Percentiles rank a stretch among this genome's conserved stretches.
phyloP scores from a whole-genome alignment of 805 yeast species.

The Saturnispora hagleri region DNA sequence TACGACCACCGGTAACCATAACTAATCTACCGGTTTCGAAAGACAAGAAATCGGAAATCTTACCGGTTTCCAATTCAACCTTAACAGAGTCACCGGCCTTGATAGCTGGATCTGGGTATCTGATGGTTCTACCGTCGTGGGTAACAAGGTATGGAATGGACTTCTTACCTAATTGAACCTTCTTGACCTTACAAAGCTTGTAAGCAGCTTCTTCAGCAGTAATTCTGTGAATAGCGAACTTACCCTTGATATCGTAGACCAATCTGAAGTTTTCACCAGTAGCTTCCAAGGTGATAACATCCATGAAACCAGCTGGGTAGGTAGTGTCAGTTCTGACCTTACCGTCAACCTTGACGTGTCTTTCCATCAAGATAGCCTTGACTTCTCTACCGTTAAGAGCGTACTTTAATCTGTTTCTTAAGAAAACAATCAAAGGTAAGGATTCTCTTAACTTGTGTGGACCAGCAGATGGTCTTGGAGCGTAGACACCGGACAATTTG shows the following conservation, averaged over 20 bases:
- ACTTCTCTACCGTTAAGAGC: conserved; percentile 99
- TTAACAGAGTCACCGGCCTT: conserved; percentile 97
- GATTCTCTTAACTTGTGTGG: conserved; percentile 99
- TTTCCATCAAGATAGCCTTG: conserved; percentile 96
- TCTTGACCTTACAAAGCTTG: conserved; percentile 97
- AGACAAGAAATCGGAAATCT: conserved; percentile 80
- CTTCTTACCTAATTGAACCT: conserved; percentile 96
- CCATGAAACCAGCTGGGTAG: conserved; percentile 99
- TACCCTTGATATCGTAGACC: conserved; percentile 97
- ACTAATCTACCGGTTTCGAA: conserved; percentile 89
- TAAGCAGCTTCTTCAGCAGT: conserved; percentile 97
- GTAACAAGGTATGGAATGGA: conserved; percentile 98
- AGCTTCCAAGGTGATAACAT: conserved; percentile 93
- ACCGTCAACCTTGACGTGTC: conserved; percentile 97
- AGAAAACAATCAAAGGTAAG: conserved; percentile 90
- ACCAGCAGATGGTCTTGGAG: conserved; percentile 99
- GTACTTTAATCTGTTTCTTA: conserved; percentile 98
- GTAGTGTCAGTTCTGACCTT: conserved; percentile 99
- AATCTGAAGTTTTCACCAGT: conserved; percentile 99
- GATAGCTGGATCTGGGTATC: conserved; percentile 98
- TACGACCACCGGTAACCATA: conserved; percentile 96
- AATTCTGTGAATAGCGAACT: conserved; percentile 99
- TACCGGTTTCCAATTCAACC: conserved; percentile 93
- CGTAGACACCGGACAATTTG: conserved; percentile 98
- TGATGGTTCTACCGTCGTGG: conserved; percentile 99